Conservation (phyloP, 345 rosid genomes). For the Syzygium oleosum region DNA sequence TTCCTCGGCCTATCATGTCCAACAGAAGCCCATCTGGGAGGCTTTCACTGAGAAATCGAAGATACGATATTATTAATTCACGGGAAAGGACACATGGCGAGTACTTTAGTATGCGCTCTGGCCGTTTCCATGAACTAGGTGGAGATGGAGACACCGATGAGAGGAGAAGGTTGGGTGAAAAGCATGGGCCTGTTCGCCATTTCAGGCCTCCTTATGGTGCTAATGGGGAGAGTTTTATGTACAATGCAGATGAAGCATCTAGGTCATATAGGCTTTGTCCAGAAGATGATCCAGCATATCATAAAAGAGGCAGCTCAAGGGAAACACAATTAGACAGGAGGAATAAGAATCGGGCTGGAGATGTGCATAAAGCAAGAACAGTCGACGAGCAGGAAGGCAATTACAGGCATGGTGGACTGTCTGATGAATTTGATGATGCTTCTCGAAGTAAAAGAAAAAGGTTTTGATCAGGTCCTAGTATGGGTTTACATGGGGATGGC, state of each 20-base stretch:
- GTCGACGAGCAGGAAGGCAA: constrained; percentile 58
- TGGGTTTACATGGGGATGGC: constrained; percentile 1
- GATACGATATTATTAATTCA: constrained; percentile 44
- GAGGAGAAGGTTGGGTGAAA: constrained; percentile 62
- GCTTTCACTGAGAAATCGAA: constrained; percentile 47
- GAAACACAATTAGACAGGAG: constrained; percentile 55
- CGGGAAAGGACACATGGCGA: constrained; percentile 57
- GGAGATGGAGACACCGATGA: constrained; percentile 47
- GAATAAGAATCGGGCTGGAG: constrained; percentile 43
- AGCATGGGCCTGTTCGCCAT: constrained; percentile 49
- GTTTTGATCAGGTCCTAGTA: constrained; percentile 22
- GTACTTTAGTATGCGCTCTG: constrained; percentile 45
- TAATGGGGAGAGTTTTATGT: constrained; percentile 34
- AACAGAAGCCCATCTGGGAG: constrained; percentile 60
- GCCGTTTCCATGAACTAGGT: constrained; percentile 51
- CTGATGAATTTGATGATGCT: constrained; percentile 44
- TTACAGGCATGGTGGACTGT: constrained; percentile 35
- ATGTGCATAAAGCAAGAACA: constrained; percentile 40
- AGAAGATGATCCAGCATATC: constrained; percentile 30
- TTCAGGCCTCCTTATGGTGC: constrained; percentile 53
- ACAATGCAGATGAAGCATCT: constrained; percentile 42
- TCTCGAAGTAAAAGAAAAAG: constrained; percentile 52
- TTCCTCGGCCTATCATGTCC: constrained; percentile 41
- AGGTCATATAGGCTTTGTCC: constrained; percentile 42
- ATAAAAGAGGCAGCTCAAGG: constrained; percentile 45